phyloP scores from a whole-genome alignment of 2,329 filamentous ascomycete genomes.

The Botrytis pseudocinerea region DNA sequence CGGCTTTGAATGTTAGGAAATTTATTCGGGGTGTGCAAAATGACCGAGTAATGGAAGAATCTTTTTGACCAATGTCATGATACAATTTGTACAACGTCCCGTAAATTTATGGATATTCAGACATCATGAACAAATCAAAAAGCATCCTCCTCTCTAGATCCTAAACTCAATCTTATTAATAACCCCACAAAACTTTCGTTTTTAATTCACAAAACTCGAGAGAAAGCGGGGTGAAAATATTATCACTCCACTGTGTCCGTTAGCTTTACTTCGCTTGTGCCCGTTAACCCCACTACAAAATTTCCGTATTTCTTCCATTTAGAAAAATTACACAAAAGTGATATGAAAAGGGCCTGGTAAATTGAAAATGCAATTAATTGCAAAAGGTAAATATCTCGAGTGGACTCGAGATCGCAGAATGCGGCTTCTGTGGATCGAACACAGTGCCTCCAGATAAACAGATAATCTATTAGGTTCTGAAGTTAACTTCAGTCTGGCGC shows the following conservation, averaged over 20 bases:
- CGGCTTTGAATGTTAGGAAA: background rate
- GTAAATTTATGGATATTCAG: background rate
- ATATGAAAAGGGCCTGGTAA: no score
- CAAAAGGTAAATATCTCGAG: background rate
- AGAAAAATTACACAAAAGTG: background rate
- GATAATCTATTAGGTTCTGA: conserved; percentile 10
- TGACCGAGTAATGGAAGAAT: background rate
- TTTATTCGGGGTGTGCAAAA: background rate
- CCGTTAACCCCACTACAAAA: background rate
- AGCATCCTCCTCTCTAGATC: no score
- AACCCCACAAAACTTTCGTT: background rate
- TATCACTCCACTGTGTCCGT: background rate
- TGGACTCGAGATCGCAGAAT: conserved; percentile 20
- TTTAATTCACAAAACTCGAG: background rate
- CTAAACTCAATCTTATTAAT: background rate
- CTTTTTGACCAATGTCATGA: background rate
- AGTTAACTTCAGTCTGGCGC: conserved; percentile 23
- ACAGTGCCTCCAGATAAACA: conserved; percentile 24
- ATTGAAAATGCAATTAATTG: no score
- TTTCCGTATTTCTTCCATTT: background rate
- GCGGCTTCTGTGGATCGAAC: conserved; percentile 24
- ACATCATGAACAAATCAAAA: background rate
- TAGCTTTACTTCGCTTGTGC: conserved; percentile 7
- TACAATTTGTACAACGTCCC: background rate
- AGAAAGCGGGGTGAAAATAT: background rate